Evolutionary conservation across 2,329 filamentous ascomycete species (phyloP).

Genomic region (Stemphylium vesicarium): DNA sequence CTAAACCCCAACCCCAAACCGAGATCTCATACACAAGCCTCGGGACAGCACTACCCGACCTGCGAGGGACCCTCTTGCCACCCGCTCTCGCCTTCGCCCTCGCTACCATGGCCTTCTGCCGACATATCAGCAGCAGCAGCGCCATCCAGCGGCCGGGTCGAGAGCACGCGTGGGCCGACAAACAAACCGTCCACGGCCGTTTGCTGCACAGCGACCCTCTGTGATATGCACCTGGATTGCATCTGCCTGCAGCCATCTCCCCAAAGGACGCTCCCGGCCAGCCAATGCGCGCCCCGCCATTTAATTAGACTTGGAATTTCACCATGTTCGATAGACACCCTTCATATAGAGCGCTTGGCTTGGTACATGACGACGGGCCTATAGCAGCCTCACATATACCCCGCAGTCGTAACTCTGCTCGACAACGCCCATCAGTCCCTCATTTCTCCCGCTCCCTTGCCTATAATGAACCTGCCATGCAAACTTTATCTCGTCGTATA

Average conservation of each 20-base stretch:
- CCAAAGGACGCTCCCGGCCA: conserved; percentile 1
- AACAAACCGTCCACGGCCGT: conserved; percentile 9
- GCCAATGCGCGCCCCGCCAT: conserved; percentile 17
- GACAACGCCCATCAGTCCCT: conserved; percentile 24
- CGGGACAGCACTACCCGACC: conserved; percentile 15
- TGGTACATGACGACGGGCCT: conserved; percentile 16
- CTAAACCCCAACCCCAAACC: conserved; percentile 1
- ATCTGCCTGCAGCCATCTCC: conserved; percentile 13
- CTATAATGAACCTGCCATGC: conserved; percentile 21
- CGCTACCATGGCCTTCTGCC: conserved; percentile 17
- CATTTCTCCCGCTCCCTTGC: conserved; percentile 11
- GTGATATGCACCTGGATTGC: conserved; percentile 17
- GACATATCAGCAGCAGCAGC: conserved; percentile 13
- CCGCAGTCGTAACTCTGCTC: conserved; percentile 17
- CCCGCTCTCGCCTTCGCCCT: background rate
- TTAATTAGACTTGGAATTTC: conserved; percentile 22
- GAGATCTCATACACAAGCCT: conserved; percentile 3
- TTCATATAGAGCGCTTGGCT: conserved; percentile 25
- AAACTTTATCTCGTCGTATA: background rate
- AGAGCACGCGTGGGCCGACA: conserved; percentile 20
- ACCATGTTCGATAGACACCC: conserved; percentile 21
- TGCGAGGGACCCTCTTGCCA: background rate
- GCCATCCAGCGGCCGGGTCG: conserved; percentile 25
- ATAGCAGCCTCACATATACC: conserved; percentile 42
- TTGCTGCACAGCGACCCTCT: conserved; percentile 11